Base-by-base conservation (phyloP, 2,329 filamentous ascomycete genomes). In the Hypoxylon sp. region DNA sequence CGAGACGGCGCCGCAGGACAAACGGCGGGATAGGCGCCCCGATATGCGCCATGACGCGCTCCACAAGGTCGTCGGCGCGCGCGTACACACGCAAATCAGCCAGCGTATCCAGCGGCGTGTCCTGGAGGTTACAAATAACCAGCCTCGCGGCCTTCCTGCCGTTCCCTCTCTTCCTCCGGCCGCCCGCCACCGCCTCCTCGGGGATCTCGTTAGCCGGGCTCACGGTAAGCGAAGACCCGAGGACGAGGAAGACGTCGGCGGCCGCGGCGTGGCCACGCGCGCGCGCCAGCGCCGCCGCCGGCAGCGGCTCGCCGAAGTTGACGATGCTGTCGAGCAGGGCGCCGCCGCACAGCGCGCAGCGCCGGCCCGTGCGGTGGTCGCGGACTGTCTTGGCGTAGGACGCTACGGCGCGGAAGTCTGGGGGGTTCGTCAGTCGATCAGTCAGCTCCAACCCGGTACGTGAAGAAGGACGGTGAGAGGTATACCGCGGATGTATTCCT, bases 281-380 rank as follows among this genome's bases (percentile, higher is more conserved):
- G 0, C 64, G 68, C 6, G 69, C 50, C 0, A 81, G 60, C 0
- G 71, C 58, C 0, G 72, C 60, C 0, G 63, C 68, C 0, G 69
- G 71, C 0, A 81, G 65, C 1, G 37, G 37, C 48, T 80, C 79
- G 42, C 73, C 75, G 52, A 81, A 80, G 52, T 79, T 79, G 65
- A 80, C 72, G 66, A 80, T 79, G 21, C 65, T 80, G 52, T 80
- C 78, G 6, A 73, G 69, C 0, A 81, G 72, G 2, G 56, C 55
- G 0, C 75, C 78, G 2, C 66, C 69, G 43, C 79, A 81, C 0
- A 65, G 42, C 0, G 70, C 68, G 57, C 78, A 81, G 37, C 77
- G 79, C 4, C 78, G 74, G 0, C 78, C 77, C 0, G 78, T 82
- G 29, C 78, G 76, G 54, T 81, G 79, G 49, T 81, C 78, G 24